Evolutionary conservation across 1,284 basidiomycete species (phyloP).

Genomic region (Puccinia polysora): DNA sequence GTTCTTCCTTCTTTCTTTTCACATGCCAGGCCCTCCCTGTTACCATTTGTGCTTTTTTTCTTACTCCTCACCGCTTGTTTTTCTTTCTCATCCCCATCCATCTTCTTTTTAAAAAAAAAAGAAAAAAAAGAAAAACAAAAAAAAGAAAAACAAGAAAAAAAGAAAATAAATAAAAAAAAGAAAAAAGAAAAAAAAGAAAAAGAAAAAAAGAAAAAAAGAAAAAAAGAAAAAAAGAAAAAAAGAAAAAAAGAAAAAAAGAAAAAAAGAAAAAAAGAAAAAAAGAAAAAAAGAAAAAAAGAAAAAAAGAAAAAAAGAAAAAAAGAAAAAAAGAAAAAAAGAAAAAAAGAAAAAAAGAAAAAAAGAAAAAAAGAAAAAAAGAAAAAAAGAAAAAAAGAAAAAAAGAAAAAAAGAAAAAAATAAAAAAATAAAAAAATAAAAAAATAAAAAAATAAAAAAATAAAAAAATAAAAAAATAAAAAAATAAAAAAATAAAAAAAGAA

Average conservation of each 20-base stretch:
- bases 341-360: not conserved
- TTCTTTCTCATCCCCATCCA: no score
- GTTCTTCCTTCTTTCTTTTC: no score
- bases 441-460: not conserved
- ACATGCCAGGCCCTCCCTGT: no score
- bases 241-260: not conserved
- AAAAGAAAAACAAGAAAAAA: no score
- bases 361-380: not conserved
- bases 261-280: not conserved
- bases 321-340: not conserved
- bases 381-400: not conserved
- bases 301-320: not conserved
- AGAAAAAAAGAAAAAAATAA: no score
- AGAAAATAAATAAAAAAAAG: no score
- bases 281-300: not conserved
- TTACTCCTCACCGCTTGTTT: no score
- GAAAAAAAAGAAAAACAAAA: no score
- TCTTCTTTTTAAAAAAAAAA: no score
- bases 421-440: not conserved
- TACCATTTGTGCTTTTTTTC: no score
- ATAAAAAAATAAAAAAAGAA: no score
- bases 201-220: slow-evolving; percentile 4
- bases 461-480: not conserved
- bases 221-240: slow-evolving; percentile 1
- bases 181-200: slow-evolving; percentile 3